These are phyloP conservation scores for Colletotrichum sp. DNA, from an alignment of 2,329 filamentous ascomycete species.

Conservation along the genomic window DNA sequence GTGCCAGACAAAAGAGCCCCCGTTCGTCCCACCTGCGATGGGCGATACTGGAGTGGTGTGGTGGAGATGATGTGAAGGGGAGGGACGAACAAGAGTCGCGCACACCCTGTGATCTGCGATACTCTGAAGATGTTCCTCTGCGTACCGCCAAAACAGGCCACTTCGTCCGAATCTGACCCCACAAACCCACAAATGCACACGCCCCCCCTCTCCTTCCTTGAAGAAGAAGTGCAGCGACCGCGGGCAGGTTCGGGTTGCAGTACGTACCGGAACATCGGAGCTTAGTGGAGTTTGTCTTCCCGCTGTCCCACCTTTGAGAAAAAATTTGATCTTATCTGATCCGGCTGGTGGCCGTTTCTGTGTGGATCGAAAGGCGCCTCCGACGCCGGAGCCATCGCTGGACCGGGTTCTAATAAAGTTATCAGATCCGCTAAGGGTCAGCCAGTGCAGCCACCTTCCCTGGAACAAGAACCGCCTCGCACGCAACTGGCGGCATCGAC, in stretches of 20 bases:
- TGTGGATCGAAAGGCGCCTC: background rate
- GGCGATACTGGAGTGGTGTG: background rate
- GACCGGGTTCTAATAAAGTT: conserved; percentile 32
- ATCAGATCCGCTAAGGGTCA: conserved; percentile 36
- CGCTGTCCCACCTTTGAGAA: background rate
- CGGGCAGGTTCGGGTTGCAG: background rate
- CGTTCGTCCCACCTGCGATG: background rate
- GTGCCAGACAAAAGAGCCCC: background rate
- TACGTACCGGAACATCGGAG: background rate
- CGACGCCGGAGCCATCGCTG: background rate
- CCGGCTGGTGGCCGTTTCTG: background rate
- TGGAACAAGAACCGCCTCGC: conserved; percentile 2
- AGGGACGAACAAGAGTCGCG: background rate
- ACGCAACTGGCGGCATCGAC: conserved; percentile 10
- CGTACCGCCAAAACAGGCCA: background rate
- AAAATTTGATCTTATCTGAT: conserved; percentile 18
- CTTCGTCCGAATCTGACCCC: conserved; percentile 6
- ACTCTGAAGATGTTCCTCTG: background rate
- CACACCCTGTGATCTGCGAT: background rate
- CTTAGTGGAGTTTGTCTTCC: background rate
- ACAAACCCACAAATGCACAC: background rate
- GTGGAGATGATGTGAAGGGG: background rate
- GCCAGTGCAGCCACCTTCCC: conserved; percentile 6
- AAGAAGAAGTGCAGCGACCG: background rate
- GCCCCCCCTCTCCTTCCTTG: background rate